Evolutionary conservation across 176 grass and related monocot genomes (phyloP).

Genomic region (Alopecurus myosuroides): DNA sequence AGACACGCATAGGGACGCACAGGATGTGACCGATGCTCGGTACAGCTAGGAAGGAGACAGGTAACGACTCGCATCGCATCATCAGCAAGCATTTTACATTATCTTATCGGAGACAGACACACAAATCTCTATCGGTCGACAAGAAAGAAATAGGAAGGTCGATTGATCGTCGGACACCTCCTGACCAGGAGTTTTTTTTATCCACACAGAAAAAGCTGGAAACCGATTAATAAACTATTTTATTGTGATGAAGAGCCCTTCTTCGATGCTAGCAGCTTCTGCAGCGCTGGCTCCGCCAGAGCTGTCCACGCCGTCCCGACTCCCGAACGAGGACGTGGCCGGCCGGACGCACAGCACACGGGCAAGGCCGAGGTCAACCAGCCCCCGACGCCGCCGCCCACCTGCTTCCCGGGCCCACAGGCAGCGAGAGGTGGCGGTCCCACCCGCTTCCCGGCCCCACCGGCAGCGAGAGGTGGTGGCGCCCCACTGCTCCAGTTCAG

Average conservation of each 20-base stretch:
- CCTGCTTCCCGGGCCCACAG: neutral
- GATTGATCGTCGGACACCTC: neutral
- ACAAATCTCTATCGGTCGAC: neutral
- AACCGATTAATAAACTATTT: neutral
- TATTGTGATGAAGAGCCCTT: neutral
- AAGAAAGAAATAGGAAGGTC: neutral
- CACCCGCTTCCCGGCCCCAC: neutral
- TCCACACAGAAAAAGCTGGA: neutral
- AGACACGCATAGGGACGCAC: neutral
- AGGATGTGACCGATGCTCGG: neutral
- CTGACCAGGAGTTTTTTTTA: neutral
- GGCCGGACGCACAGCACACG: neutral
- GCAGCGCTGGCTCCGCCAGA: neutral
- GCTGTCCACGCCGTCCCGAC: slow-evolving; percentile 21
- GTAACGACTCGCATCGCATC: slow-evolving; percentile 13
- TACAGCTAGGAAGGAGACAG: slow-evolving; percentile 4
- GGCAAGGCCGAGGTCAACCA: slow-evolving; percentile 26
- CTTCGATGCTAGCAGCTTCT: neutral
- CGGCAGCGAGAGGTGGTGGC: slow-evolving; percentile 13
- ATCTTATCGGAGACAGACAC: too few species aligned
- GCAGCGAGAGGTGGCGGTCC: slow-evolving; percentile 16
- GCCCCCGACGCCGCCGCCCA: neutral
- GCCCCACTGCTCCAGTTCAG: too few species aligned
- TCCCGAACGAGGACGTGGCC: slow-evolving; percentile 5
- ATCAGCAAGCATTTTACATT: neutral